Base-by-base conservation (phyloP, 148 eudicot genomes). In the Simmondsia chinensis region DNA sequence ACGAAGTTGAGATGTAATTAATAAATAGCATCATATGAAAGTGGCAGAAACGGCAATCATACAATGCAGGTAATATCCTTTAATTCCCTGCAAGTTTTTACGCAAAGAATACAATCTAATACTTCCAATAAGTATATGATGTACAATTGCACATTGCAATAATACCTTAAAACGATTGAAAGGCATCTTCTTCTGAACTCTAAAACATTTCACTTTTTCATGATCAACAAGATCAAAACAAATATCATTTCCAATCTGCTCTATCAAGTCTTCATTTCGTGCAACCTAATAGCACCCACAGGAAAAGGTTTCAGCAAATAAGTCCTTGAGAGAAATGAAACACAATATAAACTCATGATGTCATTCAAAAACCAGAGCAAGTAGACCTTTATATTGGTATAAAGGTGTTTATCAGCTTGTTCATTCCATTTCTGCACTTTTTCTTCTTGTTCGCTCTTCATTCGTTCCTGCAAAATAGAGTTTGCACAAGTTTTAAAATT, bases 211-310 rank as follows among this genome's bases (percentile, higher is more conserved):
- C 35, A 91, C 95, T 79, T 86, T 91, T 49, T 86, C 99, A 66
- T 86, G 94, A 68, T 91, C 95, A 16, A 85, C 99, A 33, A 91
- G 89, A 72, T 91, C 99, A 64, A 91, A 91, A 48, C 82, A 82
- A 39, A 85, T 74, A 60, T 82, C 94, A 58, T 57, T 82, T 57
- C 99, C 99, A 53, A 91, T 85, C 63, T 91, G 99, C 49, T 85
- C 80, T 10, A 50, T 47, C 28, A 91, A 70, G 62, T 91, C 95
- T 15, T 70, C 88, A 59, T 91, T 89, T 6, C 94, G 81, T 36
- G 95, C 95, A 64, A 91, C 99, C 99, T 91, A 30, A 14, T 60
- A 54, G 26, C 14, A 36, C 34, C 12, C 33, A 42, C 19, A 57
- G 39, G 16, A 7, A 2, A 11, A 10, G 19, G 25, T 9, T 11